Evolutionary conservation across 257 asterid species (phyloP).

Genomic region (Apocynum venetum): DNA sequence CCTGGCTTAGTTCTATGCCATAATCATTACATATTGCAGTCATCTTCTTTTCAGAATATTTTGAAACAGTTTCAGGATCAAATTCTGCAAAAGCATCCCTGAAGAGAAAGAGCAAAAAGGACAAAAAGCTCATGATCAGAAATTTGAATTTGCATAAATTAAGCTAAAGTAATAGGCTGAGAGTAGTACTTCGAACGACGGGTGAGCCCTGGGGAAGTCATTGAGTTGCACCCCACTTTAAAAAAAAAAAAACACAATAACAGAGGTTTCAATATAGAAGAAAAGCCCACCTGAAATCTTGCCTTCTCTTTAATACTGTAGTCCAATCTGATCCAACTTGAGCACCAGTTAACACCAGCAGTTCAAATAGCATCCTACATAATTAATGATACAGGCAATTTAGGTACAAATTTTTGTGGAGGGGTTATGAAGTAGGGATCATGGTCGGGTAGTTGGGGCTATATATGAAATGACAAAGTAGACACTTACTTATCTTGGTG

Average conservation of each 20-base stretch:
- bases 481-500: constrained; percentile 63
- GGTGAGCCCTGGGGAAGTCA: too few relatives aligned
- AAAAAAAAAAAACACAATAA: too few relatives aligned
- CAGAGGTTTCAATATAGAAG: too few relatives aligned
- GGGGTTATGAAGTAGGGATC: not conserved
- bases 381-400: not conserved
- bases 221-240: too few relatives aligned
- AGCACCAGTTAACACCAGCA: constrained; percentile 67
- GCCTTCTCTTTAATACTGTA: constrained; percentile 58
- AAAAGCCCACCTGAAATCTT: constrained; percentile 40
- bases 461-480: not conserved
- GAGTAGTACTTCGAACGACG: too few relatives aligned
- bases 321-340: constrained; percentile 92
- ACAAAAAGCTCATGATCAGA: not conserved
- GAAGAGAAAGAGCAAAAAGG: not conserved
- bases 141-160: not conserved
- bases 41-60: constrained; percentile 60
- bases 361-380: constrained; percentile 62
- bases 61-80: constrained; percentile 54
- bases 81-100: constrained; percentile 77
- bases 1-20: constrained; percentile 53
- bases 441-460: not conserved
- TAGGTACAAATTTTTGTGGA: not conserved
- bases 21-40: constrained; percentile 36
- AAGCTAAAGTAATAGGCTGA: too few relatives aligned